Conservation (phyloP, 139 green algal genomes). For the Gonium pectorale region DNA sequence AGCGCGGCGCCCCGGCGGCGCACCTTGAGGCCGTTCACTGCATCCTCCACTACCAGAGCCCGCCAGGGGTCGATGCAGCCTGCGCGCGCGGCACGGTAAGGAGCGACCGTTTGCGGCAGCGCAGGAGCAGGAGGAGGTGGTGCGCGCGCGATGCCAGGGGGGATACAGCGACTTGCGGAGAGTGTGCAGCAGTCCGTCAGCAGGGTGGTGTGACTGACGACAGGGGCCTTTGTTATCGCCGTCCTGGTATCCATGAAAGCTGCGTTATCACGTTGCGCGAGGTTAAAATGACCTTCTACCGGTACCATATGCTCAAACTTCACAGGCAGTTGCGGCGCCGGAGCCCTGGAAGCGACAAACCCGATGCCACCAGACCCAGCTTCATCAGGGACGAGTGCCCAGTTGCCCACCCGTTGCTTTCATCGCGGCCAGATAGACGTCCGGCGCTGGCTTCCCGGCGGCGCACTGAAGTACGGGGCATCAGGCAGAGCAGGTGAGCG, state of each 20-base stretch:
- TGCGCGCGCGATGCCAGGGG: background rate
- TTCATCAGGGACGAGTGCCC: background rate
- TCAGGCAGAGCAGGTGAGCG: too few species aligned
- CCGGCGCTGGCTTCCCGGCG: conserved; percentile 80
- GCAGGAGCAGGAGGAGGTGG: background rate
- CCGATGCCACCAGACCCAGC: background rate
- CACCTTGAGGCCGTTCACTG: conserved; percentile 77
- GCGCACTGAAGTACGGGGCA: too few species aligned
- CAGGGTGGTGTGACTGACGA: background rate
- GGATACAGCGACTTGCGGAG: background rate
- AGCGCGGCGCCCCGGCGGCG: background rate
- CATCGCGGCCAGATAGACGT: conserved; percentile 84
- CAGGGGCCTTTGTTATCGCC: background rate
- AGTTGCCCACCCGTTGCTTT: conserved; percentile 26
- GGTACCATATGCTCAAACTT: background rate
- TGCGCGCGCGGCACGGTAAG: background rate
- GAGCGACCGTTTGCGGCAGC: background rate
- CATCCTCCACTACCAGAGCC: conserved; percentile 79
- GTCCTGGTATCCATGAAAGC: too few species aligned
- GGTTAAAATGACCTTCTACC: too few species aligned
- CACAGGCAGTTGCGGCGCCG: background rate
- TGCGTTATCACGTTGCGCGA: too few species aligned
- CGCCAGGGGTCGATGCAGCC: conserved; percentile 55
- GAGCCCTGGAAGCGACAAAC: background rate
- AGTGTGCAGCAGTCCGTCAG: background rate